Base-by-base conservation (phyloP, 2,329 filamentous ascomycete species). In the Lizonia empirigonia region DNA sequence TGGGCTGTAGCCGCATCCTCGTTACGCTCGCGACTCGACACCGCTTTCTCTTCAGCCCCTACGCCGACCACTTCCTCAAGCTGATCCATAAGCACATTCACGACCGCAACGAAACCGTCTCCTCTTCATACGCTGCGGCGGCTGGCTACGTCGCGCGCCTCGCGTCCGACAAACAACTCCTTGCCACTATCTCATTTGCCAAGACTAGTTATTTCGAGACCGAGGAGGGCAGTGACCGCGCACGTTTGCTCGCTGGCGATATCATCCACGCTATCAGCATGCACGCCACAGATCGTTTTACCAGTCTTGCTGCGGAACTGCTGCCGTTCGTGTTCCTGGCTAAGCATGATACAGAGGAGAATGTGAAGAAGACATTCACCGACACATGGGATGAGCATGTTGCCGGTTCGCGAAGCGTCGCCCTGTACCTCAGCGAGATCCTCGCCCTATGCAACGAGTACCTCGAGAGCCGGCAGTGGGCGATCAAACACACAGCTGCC, bases 31-130 rank as follows among this genome's bases (percentile, higher is more conserved):
- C 90, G 41, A 93, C 92, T 41, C 85, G 91, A 10, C 89, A 93
- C 58, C 85, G 83, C 27, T 81, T 86, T 29, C 78, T 92, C 23
- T 90, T 97, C 71, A 83, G 82, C 29, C 86, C 89, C 0, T 86
- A 92, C 64, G 87, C 90, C 10, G 84, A 89, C 56, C 79, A 82
- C 7, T 91, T 97, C 64, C 78, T 97, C 41, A 87, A 86, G 58
- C 71, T 91, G 8, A 82, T 96, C 57, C 85, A 91, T 64, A 93
- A 90, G 71, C 85, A 92, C 50, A 84, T 92, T 1, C 82, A 96
- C 40, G 94, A 99, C 70, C 87, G 89, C 57, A 99, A 99, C 67
- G 91, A 97, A 62, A 94, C 95, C 15, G 92, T 97, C 49, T 92
- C 89, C 67, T 88, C 89, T 55, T 89, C 89, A 2, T 99, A 97